phyloP scores from a whole-genome alignment of 768 basidiomycete genomes.

The Boletellus emodensis region DNA sequence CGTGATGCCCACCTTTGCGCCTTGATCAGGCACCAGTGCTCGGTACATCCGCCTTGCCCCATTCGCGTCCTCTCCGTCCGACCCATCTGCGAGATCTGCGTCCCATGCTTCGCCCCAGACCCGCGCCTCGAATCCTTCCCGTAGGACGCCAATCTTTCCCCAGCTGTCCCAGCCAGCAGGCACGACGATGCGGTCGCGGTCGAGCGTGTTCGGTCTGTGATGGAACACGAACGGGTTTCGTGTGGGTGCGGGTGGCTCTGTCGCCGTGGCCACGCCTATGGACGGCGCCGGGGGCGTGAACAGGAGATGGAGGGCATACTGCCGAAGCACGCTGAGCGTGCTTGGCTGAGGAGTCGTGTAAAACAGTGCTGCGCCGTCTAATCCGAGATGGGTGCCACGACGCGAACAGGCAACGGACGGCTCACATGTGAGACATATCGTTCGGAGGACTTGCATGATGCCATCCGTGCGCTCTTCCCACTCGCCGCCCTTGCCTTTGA shows the following conservation, averaged over 20 bases:
- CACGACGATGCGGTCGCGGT: constrained; percentile 87
- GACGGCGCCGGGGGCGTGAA: constrained; percentile 63
- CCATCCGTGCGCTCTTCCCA: constrained; percentile 97
- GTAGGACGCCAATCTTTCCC: constrained; percentile 88
- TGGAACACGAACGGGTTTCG: constrained; percentile 85
- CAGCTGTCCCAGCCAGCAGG: constrained; percentile 98
- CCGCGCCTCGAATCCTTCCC: constrained; percentile 88
- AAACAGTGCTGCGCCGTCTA: constrained; percentile 90
- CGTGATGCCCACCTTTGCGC: constrained; percentile 53
- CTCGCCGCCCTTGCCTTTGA: constrained; percentile 85
- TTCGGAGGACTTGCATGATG: constrained; percentile 91
- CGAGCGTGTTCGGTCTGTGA: constrained; percentile 85
- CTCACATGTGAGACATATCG: constrained; percentile 90
- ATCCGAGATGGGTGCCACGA: constrained; percentile 2
- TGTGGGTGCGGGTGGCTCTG: constrained; percentile 43
- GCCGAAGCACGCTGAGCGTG: constrained; percentile 71
- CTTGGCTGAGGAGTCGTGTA: constrained; percentile 82
- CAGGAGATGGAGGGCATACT: constrained; percentile 73
- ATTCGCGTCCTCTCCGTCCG: constrained; percentile 36
- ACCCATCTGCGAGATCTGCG: constrained; percentile 53
- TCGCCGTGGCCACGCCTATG: constrained; percentile 28
- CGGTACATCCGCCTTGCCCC: constrained; percentile 68
- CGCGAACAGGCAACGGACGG: constrained; percentile 7
- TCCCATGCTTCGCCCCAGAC: constrained; percentile 80
- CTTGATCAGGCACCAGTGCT: constrained; percentile 70